phyloP scores from a whole-genome alignment of 257 asterid genomes.

The Capsicum rhomboideum region DNA sequence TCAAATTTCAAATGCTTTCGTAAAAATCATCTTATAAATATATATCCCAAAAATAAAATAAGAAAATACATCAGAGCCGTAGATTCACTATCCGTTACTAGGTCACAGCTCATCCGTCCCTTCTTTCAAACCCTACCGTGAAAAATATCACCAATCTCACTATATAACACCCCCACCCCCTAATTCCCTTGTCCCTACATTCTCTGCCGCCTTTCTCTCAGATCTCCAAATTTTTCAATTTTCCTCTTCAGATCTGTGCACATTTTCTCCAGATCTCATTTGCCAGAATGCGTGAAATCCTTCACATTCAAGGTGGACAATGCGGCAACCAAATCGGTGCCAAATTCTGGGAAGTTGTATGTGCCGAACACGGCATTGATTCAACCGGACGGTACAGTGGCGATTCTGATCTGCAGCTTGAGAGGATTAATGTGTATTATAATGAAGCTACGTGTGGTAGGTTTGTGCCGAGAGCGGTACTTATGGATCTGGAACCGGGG shows the following conservation, averaged over 20 bases:
- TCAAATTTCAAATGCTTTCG: background rate
- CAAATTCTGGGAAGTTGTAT: conserved; percentile 3
- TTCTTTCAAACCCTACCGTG: background rate
- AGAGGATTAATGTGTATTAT: background rate
- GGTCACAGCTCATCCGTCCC: background rate
- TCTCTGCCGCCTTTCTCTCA: background rate
- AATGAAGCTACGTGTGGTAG: background rate
- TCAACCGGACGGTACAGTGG: background rate
- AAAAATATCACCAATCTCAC: background rate
- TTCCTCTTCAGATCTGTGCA: background rate
- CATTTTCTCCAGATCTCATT: background rate
- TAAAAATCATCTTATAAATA: background rate
- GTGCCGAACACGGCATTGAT: conserved; percentile 3
- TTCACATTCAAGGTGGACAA: conserved; percentile 4
- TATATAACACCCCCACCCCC: background rate
- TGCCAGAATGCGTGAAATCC: background rate
- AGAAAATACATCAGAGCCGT: background rate
- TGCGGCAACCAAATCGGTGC: conserved; percentile 6
- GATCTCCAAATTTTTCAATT: background rate
- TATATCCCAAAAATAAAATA: background rate
- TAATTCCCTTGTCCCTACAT: background rate
- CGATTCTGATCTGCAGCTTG: background rate
- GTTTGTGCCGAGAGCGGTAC: background rate
- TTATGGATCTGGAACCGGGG: conserved; percentile 1
- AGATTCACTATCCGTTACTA: background rate